A percentile compares a stretch with the other conserved stretches of the same genome.
Conservation (phyloP, 768 basidiomycete genomes). For the Clitopilus passeckerianus region DNA sequence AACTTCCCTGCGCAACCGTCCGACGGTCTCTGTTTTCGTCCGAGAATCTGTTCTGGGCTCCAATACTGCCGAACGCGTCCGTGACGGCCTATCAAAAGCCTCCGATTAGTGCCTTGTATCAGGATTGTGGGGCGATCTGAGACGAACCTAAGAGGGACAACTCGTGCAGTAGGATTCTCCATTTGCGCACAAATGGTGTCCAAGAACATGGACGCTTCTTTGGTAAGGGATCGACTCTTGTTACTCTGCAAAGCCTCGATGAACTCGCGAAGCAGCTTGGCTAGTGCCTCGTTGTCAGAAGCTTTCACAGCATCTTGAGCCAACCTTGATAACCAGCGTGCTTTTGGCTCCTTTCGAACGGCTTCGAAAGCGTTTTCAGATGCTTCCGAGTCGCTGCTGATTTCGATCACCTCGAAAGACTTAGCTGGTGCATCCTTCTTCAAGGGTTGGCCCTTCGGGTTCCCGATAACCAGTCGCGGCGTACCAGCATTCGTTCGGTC, state of each 20-base stretch:
- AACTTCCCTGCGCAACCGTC: constrained; percentile 53
- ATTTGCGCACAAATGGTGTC: constrained; percentile 65
- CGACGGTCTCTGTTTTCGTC: constrained; percentile 57
- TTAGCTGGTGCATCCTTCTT: constrained; percentile 9
- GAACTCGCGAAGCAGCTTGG: constrained; percentile 54
- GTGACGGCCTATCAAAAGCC: constrained; percentile 8
- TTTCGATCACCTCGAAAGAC: constrained; percentile 34
- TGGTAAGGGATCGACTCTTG: constrained; percentile 61
- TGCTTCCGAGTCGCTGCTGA: constrained; percentile 33
- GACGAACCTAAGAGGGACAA: constrained; percentile 49
- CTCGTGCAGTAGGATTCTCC: constrained; percentile 58
- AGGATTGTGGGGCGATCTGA: background rate
- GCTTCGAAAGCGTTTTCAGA: background rate
- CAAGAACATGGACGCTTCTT: constrained; percentile 67
- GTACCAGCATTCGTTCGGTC: constrained; percentile 46
- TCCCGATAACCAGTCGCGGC: constrained; percentile 23
- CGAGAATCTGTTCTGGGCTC: constrained; percentile 41
- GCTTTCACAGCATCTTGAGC: constrained; percentile 37
- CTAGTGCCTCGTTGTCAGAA: constrained; percentile 50
- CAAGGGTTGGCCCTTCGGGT: constrained; percentile 16
- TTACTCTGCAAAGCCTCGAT: constrained; percentile 58
- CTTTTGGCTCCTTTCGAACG: constrained; percentile 36
- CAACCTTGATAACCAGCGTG: constrained; percentile 44
- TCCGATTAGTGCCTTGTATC: background rate
- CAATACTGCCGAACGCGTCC: constrained; percentile 30